Evolutionary conservation across 2,329 filamentous ascomycete genomes (phyloP).

Genomic region (Paramyrothecium sp.): DNA sequence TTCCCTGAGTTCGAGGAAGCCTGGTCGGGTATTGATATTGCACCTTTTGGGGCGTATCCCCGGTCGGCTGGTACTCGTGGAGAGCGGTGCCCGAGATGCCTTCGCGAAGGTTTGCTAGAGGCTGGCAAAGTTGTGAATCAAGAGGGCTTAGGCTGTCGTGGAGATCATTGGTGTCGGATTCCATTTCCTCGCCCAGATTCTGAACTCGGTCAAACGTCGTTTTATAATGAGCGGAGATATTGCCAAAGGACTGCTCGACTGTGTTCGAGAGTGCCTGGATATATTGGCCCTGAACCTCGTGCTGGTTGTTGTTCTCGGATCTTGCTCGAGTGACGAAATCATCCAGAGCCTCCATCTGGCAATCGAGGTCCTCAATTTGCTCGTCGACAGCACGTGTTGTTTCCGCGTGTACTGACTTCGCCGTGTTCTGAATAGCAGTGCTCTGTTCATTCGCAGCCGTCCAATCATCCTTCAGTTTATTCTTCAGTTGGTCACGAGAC

Average conservation of each 20-base stretch:
- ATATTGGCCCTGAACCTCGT: constrained; percentile 66
- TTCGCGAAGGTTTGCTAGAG: constrained; percentile 69
- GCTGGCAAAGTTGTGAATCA: constrained; percentile 58
- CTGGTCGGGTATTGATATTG: constrained; percentile 78
- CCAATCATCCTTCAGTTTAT: constrained; percentile 84
- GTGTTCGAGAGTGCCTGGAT: constrained; percentile 64
- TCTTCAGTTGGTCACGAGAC: constrained; percentile 76
- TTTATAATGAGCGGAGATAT: constrained; percentile 68
- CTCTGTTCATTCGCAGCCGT: constrained; percentile 76
- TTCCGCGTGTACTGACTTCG: constrained; percentile 84
- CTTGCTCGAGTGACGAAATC: constrained; percentile 84
- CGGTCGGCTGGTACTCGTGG: constrained; percentile 81
- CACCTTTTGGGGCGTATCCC: constrained; percentile 78
- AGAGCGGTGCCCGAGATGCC: constrained; percentile 65
- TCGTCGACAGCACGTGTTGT: constrained; percentile 87
- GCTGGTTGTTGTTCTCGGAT: constrained; percentile 75
- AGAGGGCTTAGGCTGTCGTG: constrained; percentile 62
- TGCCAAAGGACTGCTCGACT: constrained; percentile 71
- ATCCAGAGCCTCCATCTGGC: constrained; percentile 87
- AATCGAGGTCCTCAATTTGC: constrained; percentile 82
- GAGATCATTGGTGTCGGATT: constrained; percentile 56
- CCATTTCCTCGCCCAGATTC: constrained; percentile 67
- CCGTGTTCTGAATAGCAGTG: constrained; percentile 77
- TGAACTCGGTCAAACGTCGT: constrained; percentile 67
- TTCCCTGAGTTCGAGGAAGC: constrained; percentile 69